Evolutionary conservation across 2,329 filamentous ascomycete species (phyloP).

Genomic region (Botrytis medusae): DNA sequence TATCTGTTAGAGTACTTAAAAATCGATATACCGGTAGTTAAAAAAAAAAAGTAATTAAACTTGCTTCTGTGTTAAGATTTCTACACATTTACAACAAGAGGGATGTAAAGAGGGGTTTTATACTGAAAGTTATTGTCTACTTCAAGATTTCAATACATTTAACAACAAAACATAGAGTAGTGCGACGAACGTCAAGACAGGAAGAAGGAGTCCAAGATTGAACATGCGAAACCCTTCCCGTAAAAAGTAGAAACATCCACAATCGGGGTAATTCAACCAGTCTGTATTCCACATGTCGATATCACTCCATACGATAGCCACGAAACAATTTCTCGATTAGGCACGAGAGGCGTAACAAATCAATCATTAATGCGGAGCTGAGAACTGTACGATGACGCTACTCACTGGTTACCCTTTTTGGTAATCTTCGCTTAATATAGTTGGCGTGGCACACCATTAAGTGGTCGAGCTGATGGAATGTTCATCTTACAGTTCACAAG

Average conservation of each 20-base stretch:
- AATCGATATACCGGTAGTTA: accelerated
- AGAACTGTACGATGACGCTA: background rate
- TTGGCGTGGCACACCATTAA: background rate
- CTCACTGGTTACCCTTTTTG: background rate
- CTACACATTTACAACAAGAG: too few species aligned
- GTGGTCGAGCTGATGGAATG: background rate
- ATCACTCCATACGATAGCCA: background rate
- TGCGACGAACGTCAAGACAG: background rate
- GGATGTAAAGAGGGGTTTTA: background rate
- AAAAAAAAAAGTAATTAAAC: background rate
- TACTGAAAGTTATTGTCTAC: background rate
- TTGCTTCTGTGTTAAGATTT: background rate
- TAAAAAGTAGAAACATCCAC: background rate
- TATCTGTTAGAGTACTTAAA: background rate
- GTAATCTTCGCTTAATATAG: background rate
- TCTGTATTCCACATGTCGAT: background rate
- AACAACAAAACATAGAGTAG: too few species aligned
- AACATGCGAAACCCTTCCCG: background rate
- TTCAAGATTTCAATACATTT: background rate
- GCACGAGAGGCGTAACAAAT: background rate
- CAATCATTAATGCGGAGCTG: background rate
- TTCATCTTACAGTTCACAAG: background rate
- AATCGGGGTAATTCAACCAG: background rate
- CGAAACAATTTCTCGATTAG: background rate
- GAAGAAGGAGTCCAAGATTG: background rate